Evolutionary conservation across 2,329 filamentous ascomycete genomes (phyloP).

Genomic region (Raffaelea ambrosiae): DNA sequence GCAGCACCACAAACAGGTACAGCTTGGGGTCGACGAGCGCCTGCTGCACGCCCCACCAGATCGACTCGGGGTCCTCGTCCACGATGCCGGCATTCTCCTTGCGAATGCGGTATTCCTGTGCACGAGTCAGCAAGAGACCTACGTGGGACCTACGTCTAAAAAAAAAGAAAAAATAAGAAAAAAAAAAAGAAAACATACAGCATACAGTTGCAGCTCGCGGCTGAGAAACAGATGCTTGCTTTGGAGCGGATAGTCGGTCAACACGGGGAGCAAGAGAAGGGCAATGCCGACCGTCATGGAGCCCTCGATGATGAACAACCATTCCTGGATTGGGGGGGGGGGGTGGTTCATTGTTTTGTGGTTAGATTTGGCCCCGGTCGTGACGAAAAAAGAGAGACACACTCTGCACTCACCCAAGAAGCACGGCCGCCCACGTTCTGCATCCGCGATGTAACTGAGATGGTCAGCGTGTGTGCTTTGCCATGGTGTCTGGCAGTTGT

Average conservation of each 20-base stretch:
- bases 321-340: background rate
- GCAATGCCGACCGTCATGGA: slow-evolving; percentile 21
- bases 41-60: slow-evolving; percentile 17
- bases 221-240: background rate
- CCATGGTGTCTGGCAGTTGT: no score
- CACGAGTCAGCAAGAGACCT: slow-evolving; percentile 11
- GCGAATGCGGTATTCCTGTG: slow-evolving; percentile 12
- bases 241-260: slow-evolving; percentile 14
- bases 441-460: slow-evolving; percentile 9
- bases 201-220: background rate
- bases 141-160: no score
- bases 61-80: slow-evolving; percentile 9
- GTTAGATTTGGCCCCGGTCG: no score
- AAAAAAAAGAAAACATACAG: background rate
- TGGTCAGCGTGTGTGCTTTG: slow-evolving; percentile 23
- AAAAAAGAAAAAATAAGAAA: background rate
- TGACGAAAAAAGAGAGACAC: no score
- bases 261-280: slow-evolving; percentile 6
- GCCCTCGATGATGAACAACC: slow-evolving; percentile 18
- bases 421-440: slow-evolving; percentile 11
- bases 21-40: slow-evolving; percentile 27
- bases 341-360: no score
- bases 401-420: background rate
- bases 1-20: slow-evolving; percentile 45
- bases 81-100: slow-evolving; percentile 16